Conservation (phyloP, 495 filamentous ascomycete genomes). For the Rhypophila decipiens region DNA sequence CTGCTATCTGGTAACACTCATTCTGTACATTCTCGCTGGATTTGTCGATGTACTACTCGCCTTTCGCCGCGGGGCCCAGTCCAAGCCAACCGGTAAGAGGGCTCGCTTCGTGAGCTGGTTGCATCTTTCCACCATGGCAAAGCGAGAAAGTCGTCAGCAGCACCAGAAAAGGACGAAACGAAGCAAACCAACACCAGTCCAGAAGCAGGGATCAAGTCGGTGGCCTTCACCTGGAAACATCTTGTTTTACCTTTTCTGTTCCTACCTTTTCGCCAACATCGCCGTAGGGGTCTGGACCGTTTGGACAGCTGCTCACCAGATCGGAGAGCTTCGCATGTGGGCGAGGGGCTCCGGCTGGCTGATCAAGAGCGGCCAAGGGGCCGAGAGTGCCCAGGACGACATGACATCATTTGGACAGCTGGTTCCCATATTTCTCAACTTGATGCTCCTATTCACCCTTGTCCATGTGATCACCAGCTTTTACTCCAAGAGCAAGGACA, state of each 20-base stretch:
- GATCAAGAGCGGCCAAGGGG: slow-evolving; percentile 6
- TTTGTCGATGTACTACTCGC: slow-evolving; percentile 14
- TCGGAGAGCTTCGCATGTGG: slow-evolving; percentile 21
- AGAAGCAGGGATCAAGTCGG: too few relatives aligned
- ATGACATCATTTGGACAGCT: slow-evolving; percentile 33
- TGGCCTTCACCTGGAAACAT: too few relatives aligned
- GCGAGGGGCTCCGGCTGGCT: slow-evolving; percentile 25
- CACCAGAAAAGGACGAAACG: background rate
- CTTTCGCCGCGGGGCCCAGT: background rate
- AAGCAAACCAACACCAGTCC: too few relatives aligned
- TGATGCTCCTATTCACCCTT: slow-evolving; percentile 29
- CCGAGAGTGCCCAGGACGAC: slow-evolving; percentile 25
- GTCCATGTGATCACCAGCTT: slow-evolving; percentile 20
- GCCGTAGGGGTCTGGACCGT: background rate
- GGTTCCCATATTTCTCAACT: slow-evolving; percentile 29
- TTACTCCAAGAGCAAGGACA: background rate
- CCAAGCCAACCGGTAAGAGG: background rate
- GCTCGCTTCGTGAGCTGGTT: slow-evolving; percentile 8
- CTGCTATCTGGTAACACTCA: slow-evolving; percentile 18
- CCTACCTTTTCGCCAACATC: background rate
- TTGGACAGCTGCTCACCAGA: background rate
- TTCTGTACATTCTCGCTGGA: slow-evolving; percentile 19
- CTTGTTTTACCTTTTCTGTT: background rate
- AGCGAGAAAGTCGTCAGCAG: background rate
- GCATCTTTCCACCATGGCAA: slow-evolving; percentile 6